phyloP scores from a whole-genome alignment of 192 early-diverging fungal genomes.

The Backusella australiensis region DNA sequence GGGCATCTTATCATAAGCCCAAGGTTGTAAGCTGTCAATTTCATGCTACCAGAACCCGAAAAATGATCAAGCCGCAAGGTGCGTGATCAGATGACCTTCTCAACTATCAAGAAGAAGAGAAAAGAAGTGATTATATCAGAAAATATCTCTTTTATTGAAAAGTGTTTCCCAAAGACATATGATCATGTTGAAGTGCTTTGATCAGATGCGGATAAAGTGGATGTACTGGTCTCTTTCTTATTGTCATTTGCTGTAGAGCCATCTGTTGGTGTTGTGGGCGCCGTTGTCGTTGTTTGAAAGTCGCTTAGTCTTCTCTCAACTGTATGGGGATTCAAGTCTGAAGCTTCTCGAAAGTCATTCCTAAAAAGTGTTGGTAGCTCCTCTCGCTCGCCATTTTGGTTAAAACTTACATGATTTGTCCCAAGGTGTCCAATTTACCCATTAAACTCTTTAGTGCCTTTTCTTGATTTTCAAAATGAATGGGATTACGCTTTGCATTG shows the following conservation, averaged over 20 bases:
- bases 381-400: too few species aligned
- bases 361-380: not conserved
- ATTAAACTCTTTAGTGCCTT: not conserved
- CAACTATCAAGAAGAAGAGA: too few species aligned
- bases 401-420: slow-evolving; percentile 19
- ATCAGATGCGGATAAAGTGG: not conserved
- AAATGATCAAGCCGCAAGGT: too few species aligned
- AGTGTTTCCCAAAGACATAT: too few species aligned
- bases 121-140: too few species aligned
- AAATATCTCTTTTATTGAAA: too few species aligned
- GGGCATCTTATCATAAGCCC: too few species aligned
- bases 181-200: not conserved
- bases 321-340: slow-evolving; percentile 6
- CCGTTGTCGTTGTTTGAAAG: not conserved
- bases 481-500: slow-evolving; percentile 14
- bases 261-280: not conserved
- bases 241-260: not conserved
- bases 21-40: too few species aligned
- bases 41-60: too few species aligned
- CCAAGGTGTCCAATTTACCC: slow-evolving; percentile 13
- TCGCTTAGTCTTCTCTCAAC: not conserved
- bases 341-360: slow-evolving; percentile 8
- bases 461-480: slow-evolving; percentile 16
- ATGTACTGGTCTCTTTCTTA: not conserved
- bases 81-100: too few species aligned